Evolutionary conservation across 176 grass and related monocot genomes (phyloP), one percentile per base, ranked within the genome.

Genomic region (Triticum timopheevii): DNA sequence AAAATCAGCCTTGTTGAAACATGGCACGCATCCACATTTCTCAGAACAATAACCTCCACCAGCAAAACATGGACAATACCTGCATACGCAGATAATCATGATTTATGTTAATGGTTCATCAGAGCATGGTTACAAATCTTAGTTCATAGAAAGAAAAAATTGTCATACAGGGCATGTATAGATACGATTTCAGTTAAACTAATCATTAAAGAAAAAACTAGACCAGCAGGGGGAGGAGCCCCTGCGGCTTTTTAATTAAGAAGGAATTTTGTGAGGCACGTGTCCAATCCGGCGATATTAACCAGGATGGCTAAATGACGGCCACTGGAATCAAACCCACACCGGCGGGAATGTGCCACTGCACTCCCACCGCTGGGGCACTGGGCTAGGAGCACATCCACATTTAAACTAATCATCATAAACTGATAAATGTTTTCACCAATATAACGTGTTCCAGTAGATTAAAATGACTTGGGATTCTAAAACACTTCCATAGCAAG

Each of bases 21-120:
- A 92, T 62, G 80, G 83, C 56, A 87, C 8, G 31, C 91, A 92
- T 69, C 87, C 87, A 86, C 91, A 92, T 69, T 86, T 89, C 49
- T 89, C 91, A 80, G 91, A 92, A 70, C 91, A 92, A 76, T 86
- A 92, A 76, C 87, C 87, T 65, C 91, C 91, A 76, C 84, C 87
- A 75, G 91, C 2, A 84, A 92, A 92, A 84, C 91, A 92, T 76
- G 87, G 87, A 33, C 91, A 92, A 66, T 92, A 92, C 42, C 91
- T 92, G 84, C 87, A 89, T 74, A 78, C 13, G 22, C 61, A 77
- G 75, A 64, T 2, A 5, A 52, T 34, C 8, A 71, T 54, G 34
- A 86, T 77, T 22, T 75, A 56, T 44, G 10, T 33, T 83, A 65
- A 19, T 63, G 36, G 12, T 81, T 69, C 12, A 56, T 25, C 40